A percentile compares a stretch with the other conserved stretches of the same genome.
phyloP scores from a whole-genome alignment of 2,329 filamentous ascomycete genomes.

The Colletotrichum cuscutae region DNA sequence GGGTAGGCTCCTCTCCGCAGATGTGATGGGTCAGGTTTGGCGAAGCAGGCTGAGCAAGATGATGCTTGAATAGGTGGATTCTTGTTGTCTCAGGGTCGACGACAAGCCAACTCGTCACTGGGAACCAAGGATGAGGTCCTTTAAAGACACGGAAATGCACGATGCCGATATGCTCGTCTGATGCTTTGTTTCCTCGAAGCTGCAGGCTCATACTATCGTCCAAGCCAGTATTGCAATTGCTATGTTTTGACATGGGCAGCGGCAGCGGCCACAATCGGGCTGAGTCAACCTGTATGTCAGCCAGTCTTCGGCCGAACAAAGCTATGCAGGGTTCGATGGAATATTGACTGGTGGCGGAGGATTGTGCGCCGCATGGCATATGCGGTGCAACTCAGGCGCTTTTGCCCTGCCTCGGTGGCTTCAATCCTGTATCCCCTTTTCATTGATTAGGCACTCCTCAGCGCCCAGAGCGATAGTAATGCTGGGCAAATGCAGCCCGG shows the following conservation, averaged over 20 bases:
- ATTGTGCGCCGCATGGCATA: constrained; percentile 32
- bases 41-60: background rate
- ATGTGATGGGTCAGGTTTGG: background rate
- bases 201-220: background rate
- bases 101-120: background rate
- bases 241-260: background rate
- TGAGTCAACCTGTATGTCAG: background rate
- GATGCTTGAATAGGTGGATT: too few species aligned
- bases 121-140: too few species aligned
- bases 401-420: background rate
- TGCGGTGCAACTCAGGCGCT: constrained; percentile 18
- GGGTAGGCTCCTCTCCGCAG: background rate
- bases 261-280: background rate
- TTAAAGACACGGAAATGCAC: too few species aligned
- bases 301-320: constrained; percentile 19
- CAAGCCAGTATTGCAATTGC: background rate
- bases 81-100: background rate
- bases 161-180: background rate
- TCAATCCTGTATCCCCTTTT: background rate
- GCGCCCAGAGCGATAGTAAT: background rate
- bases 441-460: background rate
- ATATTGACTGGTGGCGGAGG: constrained; percentile 29
- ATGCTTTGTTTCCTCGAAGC: background rate
- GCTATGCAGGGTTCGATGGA: constrained; percentile 22
- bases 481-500: background rate